phyloP scores from a whole-genome alignment of 306 rosid genomes.

The Sophora flavescens region DNA sequence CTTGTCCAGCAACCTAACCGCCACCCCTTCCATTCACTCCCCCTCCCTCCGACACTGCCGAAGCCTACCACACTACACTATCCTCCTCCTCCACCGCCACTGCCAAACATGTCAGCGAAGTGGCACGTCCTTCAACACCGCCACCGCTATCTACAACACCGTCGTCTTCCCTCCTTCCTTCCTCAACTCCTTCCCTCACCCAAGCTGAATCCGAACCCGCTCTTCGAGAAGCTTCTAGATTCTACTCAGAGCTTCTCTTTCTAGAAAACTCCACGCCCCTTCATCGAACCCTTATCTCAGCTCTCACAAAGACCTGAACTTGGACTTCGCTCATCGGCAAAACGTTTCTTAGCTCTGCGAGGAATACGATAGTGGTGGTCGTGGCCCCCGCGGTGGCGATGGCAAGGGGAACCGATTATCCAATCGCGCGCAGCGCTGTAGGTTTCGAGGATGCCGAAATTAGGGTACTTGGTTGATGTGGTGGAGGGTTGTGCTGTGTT shows the following conservation, averaged over 20 bases:
- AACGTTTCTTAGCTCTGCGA: constrained; percentile 62
- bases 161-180: constrained; percentile 68
- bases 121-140: constrained; percentile 99
- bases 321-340: constrained; percentile 49
- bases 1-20: too few species aligned
- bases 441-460: too few species aligned
- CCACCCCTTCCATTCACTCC: too few species aligned
- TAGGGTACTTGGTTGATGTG: too few species aligned
- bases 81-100: background rate
- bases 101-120: constrained; percentile 80
- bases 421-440: too few species aligned
- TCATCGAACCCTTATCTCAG: constrained; percentile 74
- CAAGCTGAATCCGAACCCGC: constrained; percentile 39
- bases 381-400: constrained; percentile 42
- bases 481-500: too few species aligned
- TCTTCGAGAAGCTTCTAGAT: constrained; percentile 49
- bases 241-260: constrained; percentile 74
- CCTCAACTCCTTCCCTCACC: constrained; percentile 51
- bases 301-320: constrained; percentile 57
- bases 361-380: constrained; percentile 15
- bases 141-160: constrained; percentile 91
- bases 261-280: constrained; percentile 77
- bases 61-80: background rate
- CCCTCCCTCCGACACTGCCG: background rate
- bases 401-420: constrained; percentile 54